Evolutionary conservation across 1,139 yeast species (phyloP).

Genomic region (Lodderomyces oxycetoniae): DNA sequence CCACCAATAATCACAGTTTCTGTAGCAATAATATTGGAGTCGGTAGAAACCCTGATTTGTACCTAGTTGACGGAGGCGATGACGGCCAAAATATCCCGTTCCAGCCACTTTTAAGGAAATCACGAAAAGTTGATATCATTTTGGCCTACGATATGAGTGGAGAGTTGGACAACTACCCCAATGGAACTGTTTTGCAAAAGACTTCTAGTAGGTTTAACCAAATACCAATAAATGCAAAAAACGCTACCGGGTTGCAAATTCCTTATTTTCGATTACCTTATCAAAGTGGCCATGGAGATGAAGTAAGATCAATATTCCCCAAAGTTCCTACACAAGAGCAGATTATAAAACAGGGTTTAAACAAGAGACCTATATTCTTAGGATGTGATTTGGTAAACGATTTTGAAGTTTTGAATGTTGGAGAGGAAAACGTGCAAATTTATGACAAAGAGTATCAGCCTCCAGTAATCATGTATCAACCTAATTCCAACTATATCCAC

Average conservation of each 20-base stretch:
- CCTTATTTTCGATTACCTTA: constrained; percentile 18
- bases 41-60: constrained; percentile 20
- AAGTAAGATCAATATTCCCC: constrained; percentile 27
- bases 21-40: too few relatives aligned
- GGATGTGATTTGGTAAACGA: constrained; percentile 48
- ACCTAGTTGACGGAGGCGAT: constrained; percentile 42
- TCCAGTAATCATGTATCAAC: constrained; percentile 52
- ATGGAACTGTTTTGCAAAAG: constrained; percentile 28
- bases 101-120: constrained; percentile 29
- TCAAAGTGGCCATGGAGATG: neutral
- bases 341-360: constrained; percentile 25
- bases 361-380: constrained; percentile 44
- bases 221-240: constrained; percentile 15
- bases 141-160: constrained; percentile 38
- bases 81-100: constrained; percentile 44
- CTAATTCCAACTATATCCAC: constrained; percentile 40
- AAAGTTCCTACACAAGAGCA: constrained; percentile 31
- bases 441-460: constrained; percentile 27
- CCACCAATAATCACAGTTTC: too few relatives aligned
- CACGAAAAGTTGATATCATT: constrained; percentile 31
- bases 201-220: constrained; percentile 19
- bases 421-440: neutral
- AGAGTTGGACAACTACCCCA: constrained; percentile 35
- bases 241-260: constrained; percentile 11
- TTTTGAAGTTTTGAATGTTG: constrained; percentile 18